Percentiles rank a stretch among this genome's conserved stretches.
Conservation (phyloP, 768 basidiomycete genomes). For the Lentinula boryana region DNA sequence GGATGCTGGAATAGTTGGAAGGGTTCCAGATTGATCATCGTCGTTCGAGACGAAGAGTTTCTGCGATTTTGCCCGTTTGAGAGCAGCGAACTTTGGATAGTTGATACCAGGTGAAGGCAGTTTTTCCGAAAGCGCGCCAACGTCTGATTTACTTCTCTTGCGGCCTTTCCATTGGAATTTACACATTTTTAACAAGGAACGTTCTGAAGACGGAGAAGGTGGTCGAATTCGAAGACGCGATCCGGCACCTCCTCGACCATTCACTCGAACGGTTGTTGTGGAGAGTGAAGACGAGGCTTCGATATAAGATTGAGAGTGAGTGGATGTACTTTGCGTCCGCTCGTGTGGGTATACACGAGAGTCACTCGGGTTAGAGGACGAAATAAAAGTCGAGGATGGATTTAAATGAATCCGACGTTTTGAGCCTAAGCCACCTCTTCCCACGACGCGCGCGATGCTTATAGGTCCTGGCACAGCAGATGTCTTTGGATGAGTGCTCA, state of each 20-base stretch:
- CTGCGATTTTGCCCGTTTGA: neutral
- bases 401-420: conserved; percentile 1
- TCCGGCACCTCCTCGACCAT: conserved; percentile 1
- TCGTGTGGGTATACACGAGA: neutral
- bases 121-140: neutral
- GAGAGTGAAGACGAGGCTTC: neutral
- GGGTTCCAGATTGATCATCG: neutral
- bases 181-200: neutral
- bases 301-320: neutral
- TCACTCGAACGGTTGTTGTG: neutral
- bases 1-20: neutral
- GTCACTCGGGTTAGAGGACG: neutral
- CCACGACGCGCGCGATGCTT: conserved; percentile 2
- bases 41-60: neutral
- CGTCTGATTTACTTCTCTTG: neutral
- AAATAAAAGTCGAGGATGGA: neutral
- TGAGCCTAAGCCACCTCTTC: conserved; percentile 4
- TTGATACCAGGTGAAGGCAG: neutral
- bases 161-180: neutral
- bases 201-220: neutral
- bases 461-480: neutral
- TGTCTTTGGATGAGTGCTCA: neutral
- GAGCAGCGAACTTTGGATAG: neutral
- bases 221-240: neutral
- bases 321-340: neutral